Evolutionary conservation across 345 rosid genomes (phyloP), one percentile per base, ranked within the genome.

Genomic region (rapeseed (Brassica napus)): DNA sequence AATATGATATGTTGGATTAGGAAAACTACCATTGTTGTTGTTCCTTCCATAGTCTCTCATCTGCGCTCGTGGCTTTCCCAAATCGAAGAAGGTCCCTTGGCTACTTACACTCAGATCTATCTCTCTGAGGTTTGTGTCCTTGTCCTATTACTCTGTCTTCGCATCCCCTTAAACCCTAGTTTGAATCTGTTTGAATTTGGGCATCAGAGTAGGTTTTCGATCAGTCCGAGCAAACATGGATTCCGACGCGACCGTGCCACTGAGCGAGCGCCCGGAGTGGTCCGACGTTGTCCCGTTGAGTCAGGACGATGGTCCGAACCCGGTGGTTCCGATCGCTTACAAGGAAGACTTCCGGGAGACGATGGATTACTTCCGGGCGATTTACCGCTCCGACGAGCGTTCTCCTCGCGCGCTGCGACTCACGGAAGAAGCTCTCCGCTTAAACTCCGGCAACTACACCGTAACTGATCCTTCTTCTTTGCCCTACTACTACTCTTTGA

Each of bases 301-400:
- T 4, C 98, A 95, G 81, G 83, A 95, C 80, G 98, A 95, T 72
- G 98, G 97, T 1, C 93, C 94, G 5, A 87, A 88, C 75, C 98
- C 93, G 0, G 97, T 95, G 34, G 98, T 91, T 0, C 84, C 89
- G 18, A 93, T 93, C 81, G 94, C 89, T 0, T 93, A 91, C 88
- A 87, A 84, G 82, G 91, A 87, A 24, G 88, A 88, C 12, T 95
- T 95, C 79, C 86, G 86, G 10, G 97, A 93, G 86, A 85, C 91
- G 11, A 95, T 95, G 97, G 87, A 87, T 86, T 95, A 91, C 86
- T 95, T 95, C 70, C 91, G 98, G 2, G 94, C 97, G 57, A 65
- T 95, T 37, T 95, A 88, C 78, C 34, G 37, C 66, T 83, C 94
- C 68, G 82, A 86, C 24, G 99, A 95, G 84, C 90, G 88, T 65